Evolutionary conservation across 2,329 filamentous ascomycete species (phyloP), one percentile per base, ranked within the genome.

Genomic region (Thermothelomyces thermophilus): DNA sequence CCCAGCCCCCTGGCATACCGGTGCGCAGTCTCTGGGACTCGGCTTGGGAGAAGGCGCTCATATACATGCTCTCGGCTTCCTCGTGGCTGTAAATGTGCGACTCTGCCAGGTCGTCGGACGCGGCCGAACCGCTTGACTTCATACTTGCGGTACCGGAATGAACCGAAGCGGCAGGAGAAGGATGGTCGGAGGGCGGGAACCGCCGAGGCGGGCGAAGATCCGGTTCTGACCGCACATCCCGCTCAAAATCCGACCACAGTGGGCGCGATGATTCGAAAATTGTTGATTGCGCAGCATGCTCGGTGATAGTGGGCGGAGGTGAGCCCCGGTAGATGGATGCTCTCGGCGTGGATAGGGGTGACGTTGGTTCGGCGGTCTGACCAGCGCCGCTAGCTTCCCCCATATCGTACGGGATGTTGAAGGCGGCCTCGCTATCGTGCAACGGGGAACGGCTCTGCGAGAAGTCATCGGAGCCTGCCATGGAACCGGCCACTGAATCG

Each of bases 41-140:
- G 2, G 67, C 64, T 22, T 76, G 68, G 2, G 81, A 84, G 45
- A 84, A 77, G 1, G 82, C 82, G 55, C 82, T 91, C 82, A 90
- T 84, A 60, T 93, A 94, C 83, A 94, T 87, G 64, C 88, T 93
- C 62, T 88, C 83, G 0, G 86, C 87, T 55, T 91, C 86, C 54
- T 89, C 85, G 51, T 89, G 86, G 31, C 80, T 88, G 61, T 86
- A 91, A 1, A 90, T 62, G 35, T 79, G 83, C 5, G 87, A 91
- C 54, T 79, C 70, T 3, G 76, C 67, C 17, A 86, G 68, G 52
- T 83, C 79, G 30, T 80, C 73, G n/a, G n/a, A n/a, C 11, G 64
- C 53, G 36, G 48, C 60, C 28, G 67, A 58, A 31, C 56, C 53
- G 11, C 62, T 58, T 17, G 64, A 63, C 19, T 56, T 58, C 26